Base-by-base conservation (phyloP, 257 asterid species). In the Sherardia arvensis region DNA sequence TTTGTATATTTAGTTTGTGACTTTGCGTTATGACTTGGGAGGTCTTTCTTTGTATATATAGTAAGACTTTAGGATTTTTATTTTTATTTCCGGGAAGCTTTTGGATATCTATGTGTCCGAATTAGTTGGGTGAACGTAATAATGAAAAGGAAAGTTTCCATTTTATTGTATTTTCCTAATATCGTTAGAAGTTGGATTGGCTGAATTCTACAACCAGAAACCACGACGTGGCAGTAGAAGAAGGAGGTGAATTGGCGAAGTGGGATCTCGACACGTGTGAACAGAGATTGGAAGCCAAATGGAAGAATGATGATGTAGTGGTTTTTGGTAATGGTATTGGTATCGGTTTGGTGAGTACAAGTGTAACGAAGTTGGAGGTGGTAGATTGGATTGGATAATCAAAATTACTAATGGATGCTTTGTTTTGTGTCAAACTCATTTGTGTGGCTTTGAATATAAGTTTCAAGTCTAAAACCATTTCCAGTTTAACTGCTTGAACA, bases 91-190 rank as follows among this genome's bases (percentile, higher is more conserved):
- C 4, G 53, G 60, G 18, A 28, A 43, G 29, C 68, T 64, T 20
- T 6, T 49, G 6, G 48, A n/a, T 59, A 48, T 34, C 48, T 11
- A 43, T 30, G 58, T 61, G 78, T 74, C 76, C 76, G 71, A 73
- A 81, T 81, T 84, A 71, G 95, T 83, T 86, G 96, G 82, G 82
- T 53, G 78, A 69, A 61, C 72, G 83, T 80, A 27, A 36, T 57
- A 18, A 60, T 64, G 66, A 43, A 43, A 43, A 43, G n/a, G 51
- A 43, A 17, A 43, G 51, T 43, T 43, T n/a, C 21, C 49, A 30
- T 61, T 64, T 54, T 69, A 53, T 32, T 21, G n/a, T 53, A 18
- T 40, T 17, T 43, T 30, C 36, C 23, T 65, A 43, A 43, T 65
- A n/a, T 60, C 27, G 4, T 40, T 25, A 5, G 10, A 74, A 59